phyloP scores from a whole-genome alignment of 306 rosid genomes.

The Rosa multiflora region DNA sequence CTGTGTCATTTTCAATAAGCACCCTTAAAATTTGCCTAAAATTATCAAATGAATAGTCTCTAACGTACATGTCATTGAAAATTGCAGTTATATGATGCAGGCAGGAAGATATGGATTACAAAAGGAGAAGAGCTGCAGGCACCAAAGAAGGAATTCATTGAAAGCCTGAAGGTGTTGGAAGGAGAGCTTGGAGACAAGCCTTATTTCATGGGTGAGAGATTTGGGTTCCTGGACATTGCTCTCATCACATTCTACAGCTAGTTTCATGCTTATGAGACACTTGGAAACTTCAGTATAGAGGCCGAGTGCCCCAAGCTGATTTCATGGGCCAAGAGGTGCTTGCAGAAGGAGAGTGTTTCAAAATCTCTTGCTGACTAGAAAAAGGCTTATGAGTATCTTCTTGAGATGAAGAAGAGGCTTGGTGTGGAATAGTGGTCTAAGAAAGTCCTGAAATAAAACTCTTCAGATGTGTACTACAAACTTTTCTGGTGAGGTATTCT shows the following conservation, averaged over 20 bases:
- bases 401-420: conserved; percentile 8
- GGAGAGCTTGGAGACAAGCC: conserved; percentile 37
- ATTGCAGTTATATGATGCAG: neutral
- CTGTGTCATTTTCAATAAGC: neutral
- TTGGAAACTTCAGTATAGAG: conserved; percentile 21
- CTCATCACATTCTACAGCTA: conserved; percentile 24
- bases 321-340: conserved; percentile 27
- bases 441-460: neutral
- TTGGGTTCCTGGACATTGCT: conserved; percentile 35
- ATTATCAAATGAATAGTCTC: neutral
- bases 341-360: conserved; percentile 23
- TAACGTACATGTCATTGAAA: neutral
- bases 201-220: conserved; percentile 25
- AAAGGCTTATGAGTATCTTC: conserved; percentile 19
- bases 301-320: conserved; percentile 23
- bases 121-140: conserved; percentile 29
- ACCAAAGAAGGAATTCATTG: conserved; percentile 19
- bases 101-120: conserved; percentile 20
- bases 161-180: conserved; percentile 19
- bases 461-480: neutral
- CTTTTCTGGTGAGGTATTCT: neutral
- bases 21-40: neutral
- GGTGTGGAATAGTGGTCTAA: neutral
- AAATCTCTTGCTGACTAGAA: conserved; percentile 26
- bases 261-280: conserved; percentile 18